Base-by-base conservation (phyloP, 2,329 filamentous ascomycete genomes). In the Xylaria multiplex region DNA sequence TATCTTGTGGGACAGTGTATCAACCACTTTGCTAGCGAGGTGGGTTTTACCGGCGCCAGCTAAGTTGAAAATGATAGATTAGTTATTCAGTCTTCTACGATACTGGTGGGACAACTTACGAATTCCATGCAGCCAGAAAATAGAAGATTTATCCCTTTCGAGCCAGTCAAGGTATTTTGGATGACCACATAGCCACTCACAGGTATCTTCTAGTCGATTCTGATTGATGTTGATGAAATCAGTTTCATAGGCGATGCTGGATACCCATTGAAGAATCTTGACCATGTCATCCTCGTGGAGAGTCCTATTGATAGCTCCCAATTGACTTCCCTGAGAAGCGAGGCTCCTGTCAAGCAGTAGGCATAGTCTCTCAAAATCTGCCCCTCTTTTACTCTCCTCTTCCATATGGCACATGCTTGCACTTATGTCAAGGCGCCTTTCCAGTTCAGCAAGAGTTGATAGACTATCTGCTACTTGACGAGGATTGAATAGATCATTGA, bases 41-140 rank as follows among this genome's bases (percentile, higher is more conserved):
- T 32, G 22, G 6, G 62, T 64, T 50, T 64, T 64, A 6, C 62
- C 62, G 11, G 62, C 62, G 6, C 62, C 62, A 16, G 62, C 50
- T 62, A 48, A 19, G 37, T 19, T 8, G 5, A 46, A 27, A 4
- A 43, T 24, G 24, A 43, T 1, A 24, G 5, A 27, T 35, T 6
- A 52, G 53, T 16, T 43, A n/a, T 24, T 32, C 13, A 42, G 16
- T 27, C 22, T n/a, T 48, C 35, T 1, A 40, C 3, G 4, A 24
- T 53, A 32, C 22, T 2, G 8, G 16, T 32, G 13, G 5, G 30
- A 2, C 27, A 6, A 62, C 59, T 62, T 46, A 62, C 59, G 62
- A 42, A 64, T 64, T 16, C 62, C 62, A 52, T 64, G 62, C 11
- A 64, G 46, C 62, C 62, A 64, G 24, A 64, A 35, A 19, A 57